Conservation (phyloP, 176 grass and related monocot genomes). For the maize (Zea mays) region Zm-B73-REFERENCE-NAM-5.0 NC_050096.1:306780501-306781000, state of each 20-base stretch:
- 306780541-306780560: conserved; percentile 98
- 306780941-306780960: background rate
- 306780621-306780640: conserved; percentile 15
- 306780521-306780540: conserved; percentile 55
- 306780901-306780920: background rate
- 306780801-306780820: conserved; percentile 1
- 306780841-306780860: background rate
- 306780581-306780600: conserved; percentile 93
- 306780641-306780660: conserved; percentile 5
- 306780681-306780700: conserved; percentile 8
- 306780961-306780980: background rate
- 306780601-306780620: conserved; percentile 99
- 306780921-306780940: conserved; percentile 8
- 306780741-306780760: conserved; percentile 1
- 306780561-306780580: conserved; percentile 96
- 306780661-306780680: background rate
- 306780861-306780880: background rate
- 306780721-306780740: background rate
- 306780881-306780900: background rate
- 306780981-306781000: conserved; percentile 93
- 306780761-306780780: background rate
- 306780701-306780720: conserved; percentile 15
- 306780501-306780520: background rate
- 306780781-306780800: background rate
- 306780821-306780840: background rate